Percentiles rank a stretch among this genome's conserved stretches.
Conservation (phyloP, 1,139 yeast species). For the Magnusiomyces clavatus region DNA sequence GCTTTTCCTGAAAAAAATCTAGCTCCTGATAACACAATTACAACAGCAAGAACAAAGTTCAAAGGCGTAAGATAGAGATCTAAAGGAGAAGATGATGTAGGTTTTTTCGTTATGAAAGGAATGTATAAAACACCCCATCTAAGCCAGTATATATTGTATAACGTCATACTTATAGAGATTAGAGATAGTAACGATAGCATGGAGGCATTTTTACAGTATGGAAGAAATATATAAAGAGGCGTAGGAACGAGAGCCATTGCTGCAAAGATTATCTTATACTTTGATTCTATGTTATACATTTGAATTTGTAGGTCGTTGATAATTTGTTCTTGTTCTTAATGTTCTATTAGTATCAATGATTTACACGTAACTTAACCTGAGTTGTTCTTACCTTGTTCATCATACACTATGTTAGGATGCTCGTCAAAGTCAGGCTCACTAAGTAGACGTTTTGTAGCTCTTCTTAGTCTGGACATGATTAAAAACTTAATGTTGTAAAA, state of each 20-base stretch:
- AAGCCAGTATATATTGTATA: conserved; percentile 20
- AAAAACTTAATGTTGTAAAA: neutral
- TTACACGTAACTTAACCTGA: neutral
- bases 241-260: conserved; percentile 28
- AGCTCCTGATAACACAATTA: conserved; percentile 22
- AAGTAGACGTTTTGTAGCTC: conserved; percentile 21
- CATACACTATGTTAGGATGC: conserved; percentile 16
- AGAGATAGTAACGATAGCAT: conserved; percentile 28
- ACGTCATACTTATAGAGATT: conserved; percentile 22
- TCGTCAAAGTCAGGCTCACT: conserved; percentile 14
- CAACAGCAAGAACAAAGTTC: conserved; percentile 20
- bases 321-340: conserved; percentile 27
- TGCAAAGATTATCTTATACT: conserved; percentile 22
- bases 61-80: conserved; percentile 13
- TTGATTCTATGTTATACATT: conserved; percentile 21
- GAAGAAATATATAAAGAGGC: conserved; percentile 26
- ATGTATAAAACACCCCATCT: conserved; percentile 6
- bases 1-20: conserved; percentile 26
- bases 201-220: conserved; percentile 26
- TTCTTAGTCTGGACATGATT: conserved; percentile 22
- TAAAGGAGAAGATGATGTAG: conserved; percentile 10
- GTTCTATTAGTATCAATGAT: neutral
- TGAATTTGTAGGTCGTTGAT: conserved; percentile 23
- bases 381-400: conserved; percentile 20
- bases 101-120: conserved; percentile 11